These are phyloP conservation scores for Ceratocystis variospora DNA, from an alignment of 2,329 filamentous ascomycete genomes.

Conservation along the genomic window DNA sequence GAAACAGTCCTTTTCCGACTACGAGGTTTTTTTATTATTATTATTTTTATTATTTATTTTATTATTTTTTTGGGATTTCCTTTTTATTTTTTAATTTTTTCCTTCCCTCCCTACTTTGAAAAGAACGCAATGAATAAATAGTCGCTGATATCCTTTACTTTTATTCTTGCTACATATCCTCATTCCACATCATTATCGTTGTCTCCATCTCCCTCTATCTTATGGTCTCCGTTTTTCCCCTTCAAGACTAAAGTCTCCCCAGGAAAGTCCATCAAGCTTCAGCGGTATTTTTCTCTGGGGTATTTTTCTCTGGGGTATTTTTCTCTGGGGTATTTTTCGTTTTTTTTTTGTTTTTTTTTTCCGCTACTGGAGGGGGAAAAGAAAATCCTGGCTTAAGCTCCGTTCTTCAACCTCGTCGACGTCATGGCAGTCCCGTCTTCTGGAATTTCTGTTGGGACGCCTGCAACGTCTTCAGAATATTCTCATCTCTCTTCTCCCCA, in stretches of 20 bases:
- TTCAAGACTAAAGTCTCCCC: too few species aligned
- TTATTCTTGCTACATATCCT: too few species aligned
- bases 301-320: too few species aligned
- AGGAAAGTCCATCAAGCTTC: too few species aligned
- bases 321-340: background rate
- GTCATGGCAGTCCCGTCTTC: conserved; percentile 3
- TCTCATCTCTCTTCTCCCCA: background rate
- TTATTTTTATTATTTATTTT: too few species aligned
- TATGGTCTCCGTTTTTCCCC: background rate
- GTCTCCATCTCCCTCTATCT: background rate
- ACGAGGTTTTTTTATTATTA: background rate
- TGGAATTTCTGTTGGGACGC: background rate
- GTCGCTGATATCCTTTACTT: too few species aligned
- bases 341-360: conserved; percentile 18
- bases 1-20: background rate
- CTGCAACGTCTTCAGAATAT: background rate
- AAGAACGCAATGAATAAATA: too few species aligned
- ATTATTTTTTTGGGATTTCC: background rate
- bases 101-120: background rate
- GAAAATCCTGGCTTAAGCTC: background rate
- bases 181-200: too few species aligned
- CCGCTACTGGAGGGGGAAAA: background rate
- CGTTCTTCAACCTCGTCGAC: background rate
- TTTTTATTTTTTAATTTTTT: background rate
- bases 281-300: too few species aligned